These are phyloP conservation scores for Coemansia sp. DNA, from an alignment of 192 early-diverging fungal species.

Conservation along the genomic window DNA sequence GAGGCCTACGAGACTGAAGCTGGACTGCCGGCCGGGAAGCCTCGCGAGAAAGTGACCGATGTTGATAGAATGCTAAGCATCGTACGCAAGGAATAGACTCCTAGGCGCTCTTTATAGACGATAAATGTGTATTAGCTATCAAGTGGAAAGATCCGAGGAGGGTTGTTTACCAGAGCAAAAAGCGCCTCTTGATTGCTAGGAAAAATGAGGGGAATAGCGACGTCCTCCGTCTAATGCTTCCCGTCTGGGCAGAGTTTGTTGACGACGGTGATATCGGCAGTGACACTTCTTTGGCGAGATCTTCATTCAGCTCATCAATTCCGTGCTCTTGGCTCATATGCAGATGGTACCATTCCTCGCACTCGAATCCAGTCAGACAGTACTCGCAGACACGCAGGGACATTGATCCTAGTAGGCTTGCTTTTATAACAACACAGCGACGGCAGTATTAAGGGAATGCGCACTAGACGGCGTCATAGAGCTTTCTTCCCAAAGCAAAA, in stretches of 20 bases:
- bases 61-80: conserved; percentile 66
- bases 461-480: too few relatives aligned
- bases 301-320: conserved; percentile 2
- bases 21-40: conserved; percentile 71
- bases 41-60: conserved; percentile 77
- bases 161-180: conserved; percentile 20
- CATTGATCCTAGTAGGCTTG: conserved; percentile 1
- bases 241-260: not conserved
- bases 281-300: not conserved
- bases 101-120: not conserved
- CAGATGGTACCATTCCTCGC: conserved; percentile 47
- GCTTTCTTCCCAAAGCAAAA: too few relatives aligned
- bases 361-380: conserved; percentile 46
- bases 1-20: conserved; percentile 72
- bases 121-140: not conserved
- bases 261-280: not conserved
- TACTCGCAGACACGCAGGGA: conserved; percentile 31
- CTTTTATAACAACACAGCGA: not conserved
- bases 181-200: conserved; percentile 26
- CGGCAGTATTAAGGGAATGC: too few relatives aligned
- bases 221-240: not conserved
- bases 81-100: not conserved
- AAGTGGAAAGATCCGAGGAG: too few relatives aligned
- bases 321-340: conserved; percentile 46
- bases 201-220: conserved; percentile 32